phyloP scores from a whole-genome alignment of 805 yeast genomes.

The Ogataea pilisensis region DNA sequence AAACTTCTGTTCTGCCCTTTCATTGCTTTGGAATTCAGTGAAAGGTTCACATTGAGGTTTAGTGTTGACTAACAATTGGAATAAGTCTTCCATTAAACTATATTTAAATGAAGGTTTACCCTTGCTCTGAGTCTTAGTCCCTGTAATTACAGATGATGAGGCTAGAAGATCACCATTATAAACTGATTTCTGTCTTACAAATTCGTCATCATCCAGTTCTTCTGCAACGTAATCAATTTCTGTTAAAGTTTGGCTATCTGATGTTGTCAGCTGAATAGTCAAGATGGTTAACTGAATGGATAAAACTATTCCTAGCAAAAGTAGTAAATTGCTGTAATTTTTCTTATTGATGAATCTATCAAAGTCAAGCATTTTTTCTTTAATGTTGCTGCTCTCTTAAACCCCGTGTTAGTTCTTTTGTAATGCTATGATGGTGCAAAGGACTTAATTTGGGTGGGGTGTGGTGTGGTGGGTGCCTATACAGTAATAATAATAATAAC shows the following conservation, averaged over 20 bases:
- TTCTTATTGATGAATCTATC: background rate
- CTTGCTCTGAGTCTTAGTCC: no score
- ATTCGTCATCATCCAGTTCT: background rate
- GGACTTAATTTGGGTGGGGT: no score
- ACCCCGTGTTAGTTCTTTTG: no score
- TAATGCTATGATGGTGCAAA: no score
- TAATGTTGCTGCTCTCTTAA: no score
- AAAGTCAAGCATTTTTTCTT: background rate
- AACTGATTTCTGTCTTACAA: background rate
- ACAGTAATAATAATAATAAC: no score
- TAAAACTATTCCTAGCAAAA: background rate
- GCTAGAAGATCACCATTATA: background rate
- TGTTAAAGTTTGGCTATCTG: background rate
- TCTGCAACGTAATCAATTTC: background rate
- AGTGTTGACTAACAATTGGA: constrained; percentile 22
- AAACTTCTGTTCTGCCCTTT: constrained; percentile 42
- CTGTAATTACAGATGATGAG: background rate
- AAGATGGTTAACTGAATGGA: background rate
- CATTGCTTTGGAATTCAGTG: constrained; percentile 36
- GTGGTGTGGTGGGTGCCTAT: no score
- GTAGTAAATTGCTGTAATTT: background rate
- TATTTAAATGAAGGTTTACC: constrained; percentile 1
- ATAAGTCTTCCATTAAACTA: constrained; percentile 13
- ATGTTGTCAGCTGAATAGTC: background rate
- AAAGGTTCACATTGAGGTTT: constrained; percentile 39